Percentiles rank a stretch among this genome's conserved stretches.
Conservation (phyloP, 1,139 yeast species). For the Hanseniaspora gamundiae region DNA sequence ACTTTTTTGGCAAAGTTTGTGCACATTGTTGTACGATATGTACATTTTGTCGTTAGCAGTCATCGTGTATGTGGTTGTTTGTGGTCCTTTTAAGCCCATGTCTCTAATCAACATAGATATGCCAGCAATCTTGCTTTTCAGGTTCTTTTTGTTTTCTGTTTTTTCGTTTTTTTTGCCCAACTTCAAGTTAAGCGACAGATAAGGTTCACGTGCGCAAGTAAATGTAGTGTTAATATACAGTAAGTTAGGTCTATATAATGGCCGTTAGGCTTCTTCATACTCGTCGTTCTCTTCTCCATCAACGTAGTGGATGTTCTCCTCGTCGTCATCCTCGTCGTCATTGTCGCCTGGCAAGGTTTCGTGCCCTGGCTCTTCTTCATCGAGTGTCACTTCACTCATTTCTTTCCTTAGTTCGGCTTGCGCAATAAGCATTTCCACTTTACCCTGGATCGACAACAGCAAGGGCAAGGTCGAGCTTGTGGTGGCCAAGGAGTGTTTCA, state of each 20-base stretch:
- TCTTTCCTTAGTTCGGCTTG: conserved; percentile 62
- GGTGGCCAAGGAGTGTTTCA: conserved; percentile 17
- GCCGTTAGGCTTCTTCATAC: background rate
- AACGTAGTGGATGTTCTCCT: conserved; percentile 4
- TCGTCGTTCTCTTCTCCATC: conserved; percentile 8
- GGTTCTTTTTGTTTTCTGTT: background rate
- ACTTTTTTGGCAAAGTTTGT: conserved; percentile 80
- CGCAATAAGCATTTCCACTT: conserved; percentile 62
- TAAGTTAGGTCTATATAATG: too few relatives aligned
- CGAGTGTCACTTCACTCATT: conserved; percentile 21
- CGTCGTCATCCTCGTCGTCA: conserved; percentile 3
- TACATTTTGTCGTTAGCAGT: conserved; percentile 40
- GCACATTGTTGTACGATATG: conserved; percentile 85
- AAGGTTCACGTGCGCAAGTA: background rate
- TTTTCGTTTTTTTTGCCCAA: background rate
- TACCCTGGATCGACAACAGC: conserved; percentile 73
- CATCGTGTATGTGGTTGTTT: conserved; percentile 5
- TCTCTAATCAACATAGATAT: too few relatives aligned
- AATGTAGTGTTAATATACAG: too few relatives aligned
- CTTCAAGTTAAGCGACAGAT: background rate
- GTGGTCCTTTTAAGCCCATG: too few relatives aligned
- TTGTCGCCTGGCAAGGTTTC: background rate
- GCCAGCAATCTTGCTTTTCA: too few relatives aligned
- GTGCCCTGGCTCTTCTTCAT: conserved; percentile 4
- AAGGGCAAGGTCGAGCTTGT: conserved; percentile 39